Base-by-base conservation (phyloP, 2,329 filamentous ascomycete species). In the Arthrobotrys entomopaga region DNA sequence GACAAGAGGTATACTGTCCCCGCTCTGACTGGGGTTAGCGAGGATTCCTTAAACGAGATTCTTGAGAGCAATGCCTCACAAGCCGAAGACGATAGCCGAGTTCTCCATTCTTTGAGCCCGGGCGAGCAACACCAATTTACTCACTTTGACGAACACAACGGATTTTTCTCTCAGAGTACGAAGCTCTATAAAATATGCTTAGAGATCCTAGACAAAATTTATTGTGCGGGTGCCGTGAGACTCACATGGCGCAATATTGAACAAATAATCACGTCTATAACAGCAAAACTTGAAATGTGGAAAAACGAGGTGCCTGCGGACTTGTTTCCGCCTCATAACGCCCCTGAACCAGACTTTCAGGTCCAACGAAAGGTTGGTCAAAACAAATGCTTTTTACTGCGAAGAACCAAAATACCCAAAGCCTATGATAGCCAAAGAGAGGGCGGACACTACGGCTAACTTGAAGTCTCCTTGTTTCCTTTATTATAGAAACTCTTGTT, bases 201-300 rank as follows among this genome's bases (percentile, higher is more conserved):
- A 3, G 72, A 76, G 48, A 73, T 71, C 42, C 42, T 79, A 6
- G 69, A 75, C n/a, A 74, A 76, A 8, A 74, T 79, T 49, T 79
- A 79, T 19, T 77, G 76, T 63, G 76, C 78, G 3, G 77, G 76
- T 29, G 78, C 78, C 3, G 77, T 76, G 57, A 76, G 65, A 15
- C 71, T 75, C 52, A 78, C 67, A 43, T 79, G 78, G 78, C 76
- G 74, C 49, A 77, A 78, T 52, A 71, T 78, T 43, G 77, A 79
- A 49, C 67, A 75, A 60, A 76, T 73, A 24, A 66, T 73, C 34
- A 61, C 61, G 8, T 29, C 61, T n/a, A 60, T 49, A 6, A 61
- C 60, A 10, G 46, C 56, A n/a, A 73, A 73, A 16, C 69, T 73
- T 34, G 54, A 66, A 24, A 43, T 56, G 16, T 73, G 69, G 69